Conservation (phyloP, 2,329 filamentous ascomycete species). For the Aspergillus pseudoterreus region DNA sequence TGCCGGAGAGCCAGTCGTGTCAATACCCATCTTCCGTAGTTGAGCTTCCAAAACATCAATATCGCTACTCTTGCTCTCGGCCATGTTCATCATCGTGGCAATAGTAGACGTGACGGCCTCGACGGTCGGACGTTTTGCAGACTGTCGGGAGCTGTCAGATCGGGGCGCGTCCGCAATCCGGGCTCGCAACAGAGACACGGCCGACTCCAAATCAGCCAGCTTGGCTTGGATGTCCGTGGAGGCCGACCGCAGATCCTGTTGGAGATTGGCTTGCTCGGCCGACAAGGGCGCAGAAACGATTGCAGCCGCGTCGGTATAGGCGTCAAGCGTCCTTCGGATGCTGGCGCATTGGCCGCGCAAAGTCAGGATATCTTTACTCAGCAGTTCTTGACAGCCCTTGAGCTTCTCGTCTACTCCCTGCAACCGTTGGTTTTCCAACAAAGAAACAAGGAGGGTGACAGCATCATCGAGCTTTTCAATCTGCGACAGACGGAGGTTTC, state of each 20-base stretch:
- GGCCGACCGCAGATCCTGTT: constrained; percentile 75
- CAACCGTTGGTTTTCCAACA: constrained; percentile 66
- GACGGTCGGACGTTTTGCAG: constrained; percentile 67
- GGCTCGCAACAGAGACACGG: constrained; percentile 72
- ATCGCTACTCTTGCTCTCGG: constrained; percentile 84
- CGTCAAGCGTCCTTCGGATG: constrained; percentile 69
- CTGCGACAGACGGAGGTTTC: constrained; percentile 71
- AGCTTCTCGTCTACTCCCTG: constrained; percentile 67
- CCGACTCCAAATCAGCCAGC: constrained; percentile 75
- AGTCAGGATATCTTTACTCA: constrained; percentile 63
- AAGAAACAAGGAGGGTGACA: constrained; percentile 61
- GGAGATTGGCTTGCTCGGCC: constrained; percentile 76
- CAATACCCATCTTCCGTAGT: constrained; percentile 67
- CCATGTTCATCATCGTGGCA: constrained; percentile 85
- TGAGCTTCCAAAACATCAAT: constrained; percentile 87
- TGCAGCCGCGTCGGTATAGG: constrained; percentile 66
- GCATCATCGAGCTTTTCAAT: constrained; percentile 65
- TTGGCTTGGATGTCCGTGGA: constrained; percentile 70
- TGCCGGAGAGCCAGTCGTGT: constrained; percentile 18
- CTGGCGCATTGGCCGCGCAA: constrained; percentile 74
- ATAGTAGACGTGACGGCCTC: constrained; percentile 92
- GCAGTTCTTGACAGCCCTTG: constrained; percentile 62
- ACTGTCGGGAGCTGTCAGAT: constrained; percentile 42
- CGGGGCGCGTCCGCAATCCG: constrained; percentile 61
- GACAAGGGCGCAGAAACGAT: constrained; percentile 71